Conservation (phyloP, 2,329 filamentous ascomycete genomes). For the Fusarium agapanthi region DNA sequence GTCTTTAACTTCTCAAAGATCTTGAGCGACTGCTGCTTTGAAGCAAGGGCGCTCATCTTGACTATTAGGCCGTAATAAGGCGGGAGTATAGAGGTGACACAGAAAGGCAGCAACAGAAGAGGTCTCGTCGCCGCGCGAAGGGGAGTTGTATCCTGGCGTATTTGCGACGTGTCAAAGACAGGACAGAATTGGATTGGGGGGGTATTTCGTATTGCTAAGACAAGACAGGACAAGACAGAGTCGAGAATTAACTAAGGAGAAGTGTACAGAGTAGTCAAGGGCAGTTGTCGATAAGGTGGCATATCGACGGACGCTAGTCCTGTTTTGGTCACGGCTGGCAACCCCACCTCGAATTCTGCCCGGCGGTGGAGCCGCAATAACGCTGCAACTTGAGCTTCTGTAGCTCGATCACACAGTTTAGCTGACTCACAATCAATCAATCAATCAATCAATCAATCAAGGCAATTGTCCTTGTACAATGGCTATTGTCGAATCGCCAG, state of each 20-base stretch:
- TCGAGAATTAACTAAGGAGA: slow-evolving; percentile 47
- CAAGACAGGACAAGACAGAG: slow-evolving; percentile 29
- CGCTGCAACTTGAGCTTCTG: slow-evolving; percentile 1
- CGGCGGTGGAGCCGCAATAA: slow-evolving; percentile 46
- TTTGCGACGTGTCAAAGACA: slow-evolving; percentile 32
- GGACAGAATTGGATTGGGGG: slow-evolving; percentile 18
- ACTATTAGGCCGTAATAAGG: slow-evolving; percentile 32
- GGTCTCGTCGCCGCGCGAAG: neutral
- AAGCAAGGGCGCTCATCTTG: slow-evolving; percentile 75
- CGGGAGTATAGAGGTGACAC: slow-evolving; percentile 5
- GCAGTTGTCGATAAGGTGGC: slow-evolving; percentile 52
- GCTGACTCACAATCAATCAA: neutral
- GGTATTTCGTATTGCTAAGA: slow-evolving; percentile 21
- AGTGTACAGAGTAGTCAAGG: slow-evolving; percentile 43
- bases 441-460: neutral
- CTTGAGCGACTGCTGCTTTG: slow-evolving; percentile 94
- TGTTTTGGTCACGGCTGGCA: slow-evolving; percentile 43
- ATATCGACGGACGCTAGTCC: slow-evolving; percentile 51
- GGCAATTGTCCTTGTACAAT: slow-evolving; percentile 43
- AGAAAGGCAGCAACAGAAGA: neutral
- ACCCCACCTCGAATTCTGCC: slow-evolving; percentile 46
- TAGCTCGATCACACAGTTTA: neutral
- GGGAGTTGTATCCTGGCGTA: neutral
- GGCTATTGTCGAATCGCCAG: slow-evolving; percentile 50
- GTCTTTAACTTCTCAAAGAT: slow-evolving; percentile 98